Base-by-base conservation (phyloP, 2,329 filamentous ascomycete genomes). In the Ceratocystis huliohia region DNA sequence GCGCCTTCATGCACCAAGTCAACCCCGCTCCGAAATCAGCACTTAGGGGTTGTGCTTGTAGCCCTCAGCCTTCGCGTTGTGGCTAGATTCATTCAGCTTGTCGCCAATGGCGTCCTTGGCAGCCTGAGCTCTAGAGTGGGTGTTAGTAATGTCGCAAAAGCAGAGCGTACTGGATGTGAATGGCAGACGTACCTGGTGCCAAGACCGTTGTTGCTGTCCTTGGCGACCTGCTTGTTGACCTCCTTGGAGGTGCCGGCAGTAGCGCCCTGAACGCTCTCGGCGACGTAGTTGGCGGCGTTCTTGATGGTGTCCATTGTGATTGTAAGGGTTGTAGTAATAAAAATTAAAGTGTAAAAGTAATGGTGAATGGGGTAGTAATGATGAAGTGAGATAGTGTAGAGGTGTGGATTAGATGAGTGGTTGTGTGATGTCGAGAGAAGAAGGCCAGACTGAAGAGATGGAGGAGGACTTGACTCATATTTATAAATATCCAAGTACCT, bases 241-340 rank as follows among this genome's bases (percentile, higher is more conserved):
- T 88, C 84, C 82, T 88, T 88, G 78, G 79, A 82, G 70, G 81
- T 80, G 72, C 80, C 79, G 69, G 80, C 77, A 70, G 78, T 73
- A 64, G 79, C 78, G 72, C 84, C 80, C 79, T 87, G 81, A 73
- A 87, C 74, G 71, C 78, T 78, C 81, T 88, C 86, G 71, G 82
- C 76, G 77, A 87, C 84, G 82, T 87, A 87, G 83, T 87, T 87
- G 78, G 77, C 81, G 74, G 80, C 81, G 78, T 87, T 83, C 80
- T 81, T 81, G 71, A 77, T 70, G 71, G 78, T 74, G 70, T 83
- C 81, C 81, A 83, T 82, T 76, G 70, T 76, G 73, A 73, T 69
- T 67, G 69, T 69, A 68, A 70, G 69, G 50, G 71, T 68, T 69
- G 33, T 66, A 65, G 71, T 65, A 61, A 69, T 72, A 69, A 53